phyloP scores from a whole-genome alignment of 129 eudicot species.

The sunflower (Helianthus annuus) region HanXRQr2.0-SUNRISE NC_035448.2:10833485-10833984 shows the following conservation, averaged over 20 bases:
- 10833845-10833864: constrained; percentile 28
- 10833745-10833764: not conserved
- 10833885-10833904: constrained; percentile 35
- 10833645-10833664: no score
- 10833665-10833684: not conserved
- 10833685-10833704: not conserved
- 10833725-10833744: not conserved
- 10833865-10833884: constrained; percentile 17
- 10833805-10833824: not conserved
- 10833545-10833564: no score
- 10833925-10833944: constrained; percentile 38
- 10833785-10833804: not conserved
- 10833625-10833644: no score
- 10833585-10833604: no score
- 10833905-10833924: constrained; percentile 21
- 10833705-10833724: not conserved
- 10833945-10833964: constrained; percentile 37
- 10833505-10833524: no score
- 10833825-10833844: constrained; percentile 13
- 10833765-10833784: not conserved
- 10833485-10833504: no score
- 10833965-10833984: constrained; percentile 36
- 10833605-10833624: no score
- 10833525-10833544: no score
- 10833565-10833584: no score